Evolutionary conservation across 805 yeast species (phyloP).

Genomic region (Saccharomycopsis sp.): DNA sequence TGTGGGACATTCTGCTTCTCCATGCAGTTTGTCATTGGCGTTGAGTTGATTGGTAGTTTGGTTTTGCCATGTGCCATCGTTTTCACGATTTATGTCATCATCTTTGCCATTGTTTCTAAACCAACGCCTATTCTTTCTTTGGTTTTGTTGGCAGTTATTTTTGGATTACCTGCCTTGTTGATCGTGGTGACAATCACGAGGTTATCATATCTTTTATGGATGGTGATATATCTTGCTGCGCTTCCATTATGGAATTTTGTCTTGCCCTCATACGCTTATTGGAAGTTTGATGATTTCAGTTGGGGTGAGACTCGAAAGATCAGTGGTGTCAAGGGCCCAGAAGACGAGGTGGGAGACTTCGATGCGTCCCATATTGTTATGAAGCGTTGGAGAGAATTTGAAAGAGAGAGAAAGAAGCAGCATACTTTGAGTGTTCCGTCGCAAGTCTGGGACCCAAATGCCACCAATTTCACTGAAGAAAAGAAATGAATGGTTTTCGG

Average conservation of each 20-base stretch:
- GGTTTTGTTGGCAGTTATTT: constrained; percentile 64
- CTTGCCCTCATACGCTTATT: constrained; percentile 77
- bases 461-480: background rate
- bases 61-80: constrained; percentile 84
- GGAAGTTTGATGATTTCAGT: constrained; percentile 94
- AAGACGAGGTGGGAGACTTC: constrained; percentile 69
- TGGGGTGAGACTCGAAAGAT: constrained; percentile 96
- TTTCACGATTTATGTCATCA: constrained; percentile 73
- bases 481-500: background rate
- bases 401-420: constrained; percentile 44
- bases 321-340: constrained; percentile 61
- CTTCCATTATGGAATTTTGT: constrained; percentile 93
- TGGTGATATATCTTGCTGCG: constrained; percentile 68
- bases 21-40: constrained; percentile 83
- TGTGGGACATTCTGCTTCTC: constrained; percentile 95
- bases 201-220: constrained; percentile 67
- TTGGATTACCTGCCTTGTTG: constrained; percentile 80
- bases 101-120: constrained; percentile 57
- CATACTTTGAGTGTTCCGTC: constrained; percentile 25
- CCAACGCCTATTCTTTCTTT: constrained; percentile 79
- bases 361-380: constrained; percentile 86
- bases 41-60: constrained; percentile 81
- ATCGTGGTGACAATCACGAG: constrained; percentile 78
- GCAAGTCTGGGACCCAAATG: constrained; percentile 38
- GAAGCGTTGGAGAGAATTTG: constrained; percentile 94